These are phyloP conservation scores for Lepiota subincarnata DNA, from an alignment of 768 basidiomycete species.

Conservation along the genomic window DNA sequence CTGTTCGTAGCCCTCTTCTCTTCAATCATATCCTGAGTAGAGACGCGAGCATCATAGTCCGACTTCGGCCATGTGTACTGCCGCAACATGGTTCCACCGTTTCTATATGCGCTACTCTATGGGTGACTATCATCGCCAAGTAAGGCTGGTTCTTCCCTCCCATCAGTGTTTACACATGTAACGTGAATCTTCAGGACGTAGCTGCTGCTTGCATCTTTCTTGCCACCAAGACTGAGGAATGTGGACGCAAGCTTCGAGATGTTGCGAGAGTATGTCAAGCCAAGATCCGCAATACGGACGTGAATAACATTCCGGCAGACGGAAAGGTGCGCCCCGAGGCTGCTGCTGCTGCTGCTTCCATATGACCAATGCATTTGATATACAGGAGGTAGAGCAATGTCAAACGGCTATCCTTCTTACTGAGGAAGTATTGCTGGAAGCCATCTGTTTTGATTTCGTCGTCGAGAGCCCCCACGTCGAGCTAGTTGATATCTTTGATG, in stretches of 20 bases:
- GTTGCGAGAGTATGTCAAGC: slow-evolving; percentile 73
- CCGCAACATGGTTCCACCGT: slow-evolving; percentile 87
- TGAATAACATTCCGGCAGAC: slow-evolving; percentile 53
- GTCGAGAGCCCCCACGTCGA: slow-evolving; percentile 74
- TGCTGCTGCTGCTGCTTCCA: not conserved
- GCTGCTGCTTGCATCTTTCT: slow-evolving; percentile 85
- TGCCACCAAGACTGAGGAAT: slow-evolving; percentile 91
- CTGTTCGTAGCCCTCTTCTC: slow-evolving; percentile 49
- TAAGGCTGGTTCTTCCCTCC: slow-evolving; percentile 28
- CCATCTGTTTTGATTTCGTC: slow-evolving; percentile 82
- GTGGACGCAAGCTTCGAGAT: slow-evolving; percentile 81
- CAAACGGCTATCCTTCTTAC: slow-evolving; percentile 65
- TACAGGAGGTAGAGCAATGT: slow-evolving; percentile 72
- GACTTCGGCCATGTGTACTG: slow-evolving; percentile 78
- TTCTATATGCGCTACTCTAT: slow-evolving; percentile 87
- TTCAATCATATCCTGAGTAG: slow-evolving; percentile 12
- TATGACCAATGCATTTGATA: not conserved
- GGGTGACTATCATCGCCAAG: slow-evolving; percentile 79
- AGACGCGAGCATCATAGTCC: slow-evolving; percentile 42
- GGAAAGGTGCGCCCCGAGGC: slow-evolving; percentile 48
- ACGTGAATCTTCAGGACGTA: slow-evolving; percentile 52
- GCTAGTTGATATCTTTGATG: slow-evolving; percentile 68
- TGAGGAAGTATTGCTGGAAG: slow-evolving; percentile 78
- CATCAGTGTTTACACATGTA: slow-evolving; percentile 11
- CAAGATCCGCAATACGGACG: slow-evolving; percentile 57